Conservation (phyloP, 2,329 filamentous ascomycete species). For the Elsinoe ampelina region DNA sequence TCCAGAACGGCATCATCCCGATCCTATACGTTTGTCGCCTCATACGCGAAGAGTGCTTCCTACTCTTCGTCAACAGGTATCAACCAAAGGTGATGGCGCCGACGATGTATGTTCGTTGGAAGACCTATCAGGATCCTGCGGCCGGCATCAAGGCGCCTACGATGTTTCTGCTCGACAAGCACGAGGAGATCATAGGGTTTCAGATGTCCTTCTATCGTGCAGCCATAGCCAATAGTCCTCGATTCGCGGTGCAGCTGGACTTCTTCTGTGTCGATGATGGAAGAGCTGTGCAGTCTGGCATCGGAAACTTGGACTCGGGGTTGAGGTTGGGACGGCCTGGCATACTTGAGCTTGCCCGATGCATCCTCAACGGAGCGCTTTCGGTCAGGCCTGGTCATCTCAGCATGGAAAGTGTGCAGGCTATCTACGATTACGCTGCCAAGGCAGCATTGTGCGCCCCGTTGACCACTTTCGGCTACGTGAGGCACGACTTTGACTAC, state of each 20-base stretch:
- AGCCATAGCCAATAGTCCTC: neutral
- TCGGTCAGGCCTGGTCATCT: neutral
- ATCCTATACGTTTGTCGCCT: neutral
- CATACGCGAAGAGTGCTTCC: neutral
- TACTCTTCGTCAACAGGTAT: neutral
- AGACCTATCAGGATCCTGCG: neutral
- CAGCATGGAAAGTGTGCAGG: neutral
- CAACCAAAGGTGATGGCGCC: neutral
- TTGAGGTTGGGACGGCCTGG: neutral
- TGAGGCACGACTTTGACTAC: no score
- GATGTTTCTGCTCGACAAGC: neutral
- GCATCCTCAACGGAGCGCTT: neutral
- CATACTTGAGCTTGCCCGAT: neutral
- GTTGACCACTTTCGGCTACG: no score
- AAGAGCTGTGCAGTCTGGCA: no score
- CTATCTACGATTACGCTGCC: neutral
- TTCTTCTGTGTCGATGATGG: neutral
- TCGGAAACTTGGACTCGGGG: no score
- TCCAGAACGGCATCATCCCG: neutral
- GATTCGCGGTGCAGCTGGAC: neutral
- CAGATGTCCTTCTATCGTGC: neutral
- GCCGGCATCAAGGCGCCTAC: neutral
- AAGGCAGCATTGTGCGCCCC: neutral
- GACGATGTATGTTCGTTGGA: neutral
- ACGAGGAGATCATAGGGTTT: neutral